Evolutionary conservation across 768 basidiomycete species (phyloP).

Genomic region (Pisolithus orientalis): DNA sequence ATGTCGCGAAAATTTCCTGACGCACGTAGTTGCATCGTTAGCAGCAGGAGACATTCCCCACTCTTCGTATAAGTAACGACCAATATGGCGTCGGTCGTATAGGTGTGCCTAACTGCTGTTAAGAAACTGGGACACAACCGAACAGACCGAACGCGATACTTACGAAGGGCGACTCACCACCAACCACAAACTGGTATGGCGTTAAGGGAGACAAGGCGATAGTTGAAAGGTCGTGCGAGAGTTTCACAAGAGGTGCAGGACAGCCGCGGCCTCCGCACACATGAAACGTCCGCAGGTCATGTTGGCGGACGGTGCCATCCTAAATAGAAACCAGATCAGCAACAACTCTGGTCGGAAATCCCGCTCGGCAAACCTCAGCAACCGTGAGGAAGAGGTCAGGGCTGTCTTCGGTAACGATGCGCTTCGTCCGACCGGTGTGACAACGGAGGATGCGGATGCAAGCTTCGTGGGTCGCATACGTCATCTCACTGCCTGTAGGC

Average conservation of each 20-base stretch:
- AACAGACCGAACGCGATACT: slow-evolving; percentile 19
- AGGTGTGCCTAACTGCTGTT: slow-evolving; percentile 31
- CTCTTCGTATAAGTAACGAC: slow-evolving; percentile 53
- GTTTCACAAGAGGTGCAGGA: slow-evolving; percentile 62
- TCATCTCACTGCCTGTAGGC: slow-evolving; percentile 36
- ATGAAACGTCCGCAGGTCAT: slow-evolving; percentile 71
- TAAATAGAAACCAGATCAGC: slow-evolving; percentile 29
- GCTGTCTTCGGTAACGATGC: slow-evolving; percentile 73
- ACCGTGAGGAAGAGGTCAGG: slow-evolving; percentile 73
- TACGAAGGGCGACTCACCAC: slow-evolving; percentile 74
- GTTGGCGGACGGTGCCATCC: slow-evolving; percentile 86
- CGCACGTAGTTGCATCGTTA: slow-evolving; percentile 64
- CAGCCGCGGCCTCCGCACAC: slow-evolving; percentile 53
- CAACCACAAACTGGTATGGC: slow-evolving; percentile 81
- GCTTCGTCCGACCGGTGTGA: slow-evolving; percentile 68
- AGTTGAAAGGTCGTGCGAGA: slow-evolving; percentile 63
- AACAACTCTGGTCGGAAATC: not conserved
- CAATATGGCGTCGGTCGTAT: slow-evolving; percentile 74
- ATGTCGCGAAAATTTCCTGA: slow-evolving; percentile 67
- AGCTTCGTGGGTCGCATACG: slow-evolving; percentile 41
- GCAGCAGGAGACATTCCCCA: slow-evolving; percentile 57
- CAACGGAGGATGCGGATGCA: slow-evolving; percentile 57
- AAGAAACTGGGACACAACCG: not conserved
- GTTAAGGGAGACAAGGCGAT: slow-evolving; percentile 71
- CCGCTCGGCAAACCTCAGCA: slow-evolving; percentile 50